Percentiles rank a stretch among this genome's conserved stretches.
Conservation (phyloP, 2,329 filamentous ascomycete genomes). For the Colletotrichum australisinense region DNA sequence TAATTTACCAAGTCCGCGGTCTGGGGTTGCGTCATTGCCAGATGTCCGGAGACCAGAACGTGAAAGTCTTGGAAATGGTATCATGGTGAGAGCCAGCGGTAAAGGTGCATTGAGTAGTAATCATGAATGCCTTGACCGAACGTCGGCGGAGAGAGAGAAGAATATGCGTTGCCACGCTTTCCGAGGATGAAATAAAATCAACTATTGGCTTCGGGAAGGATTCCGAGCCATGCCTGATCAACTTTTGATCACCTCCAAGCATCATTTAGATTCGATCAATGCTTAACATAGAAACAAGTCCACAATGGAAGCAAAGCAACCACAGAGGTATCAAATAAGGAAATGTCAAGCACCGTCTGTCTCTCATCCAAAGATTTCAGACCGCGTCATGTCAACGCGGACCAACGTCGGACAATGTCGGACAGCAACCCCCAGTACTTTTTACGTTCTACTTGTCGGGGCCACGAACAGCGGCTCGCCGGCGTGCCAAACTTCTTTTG, state of each 20-base stretch:
- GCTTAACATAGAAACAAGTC: neutral
- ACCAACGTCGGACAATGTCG: neutral
- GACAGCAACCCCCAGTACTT: too few relatives aligned
- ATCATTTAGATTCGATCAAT: neutral
- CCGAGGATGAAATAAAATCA: neutral
- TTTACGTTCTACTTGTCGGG: neutral
- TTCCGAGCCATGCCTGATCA: neutral
- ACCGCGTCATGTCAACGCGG: neutral
- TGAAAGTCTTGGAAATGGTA: neutral
- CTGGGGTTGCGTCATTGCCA: neutral
- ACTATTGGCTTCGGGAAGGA: neutral
- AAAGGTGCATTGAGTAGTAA: neutral
- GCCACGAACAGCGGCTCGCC: neutral
- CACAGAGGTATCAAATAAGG: neutral
- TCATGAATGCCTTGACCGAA: neutral
- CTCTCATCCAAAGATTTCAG: neutral
- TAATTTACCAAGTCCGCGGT: neutral
- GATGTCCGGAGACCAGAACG: neutral
- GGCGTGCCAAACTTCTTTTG: neutral
- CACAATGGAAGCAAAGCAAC: neutral
- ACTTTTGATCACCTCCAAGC: neutral
- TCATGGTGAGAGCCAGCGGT: neutral
- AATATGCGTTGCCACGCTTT: neutral
- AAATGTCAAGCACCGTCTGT: neutral
- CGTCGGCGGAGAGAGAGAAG: neutral